phyloP scores from a whole-genome alignment of 306 rosid genomes.

The Mimosa pudica region DNA sequence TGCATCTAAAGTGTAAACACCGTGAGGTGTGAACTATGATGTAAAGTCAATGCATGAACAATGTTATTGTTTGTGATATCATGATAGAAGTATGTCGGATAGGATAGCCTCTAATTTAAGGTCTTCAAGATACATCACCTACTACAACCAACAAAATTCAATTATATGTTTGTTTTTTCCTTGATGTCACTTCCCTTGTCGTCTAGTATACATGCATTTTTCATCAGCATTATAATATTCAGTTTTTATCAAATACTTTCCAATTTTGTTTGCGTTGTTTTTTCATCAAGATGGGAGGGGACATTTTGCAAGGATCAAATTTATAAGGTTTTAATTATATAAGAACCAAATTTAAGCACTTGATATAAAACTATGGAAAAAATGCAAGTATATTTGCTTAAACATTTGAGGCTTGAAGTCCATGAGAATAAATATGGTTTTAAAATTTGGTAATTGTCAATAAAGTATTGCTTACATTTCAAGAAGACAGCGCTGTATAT shows the following conservation, averaged over 20 bases:
- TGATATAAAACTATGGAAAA: no score
- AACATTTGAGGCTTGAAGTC: no score
- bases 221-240: background rate
- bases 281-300: no score
- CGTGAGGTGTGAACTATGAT: background rate
- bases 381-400: no score
- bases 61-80: background rate
- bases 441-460: no score
- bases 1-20: background rate
- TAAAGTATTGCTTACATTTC: no score
- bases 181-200: background rate
- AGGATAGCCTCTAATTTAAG: background rate
- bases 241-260: background rate
- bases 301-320: no score
- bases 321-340: no score
- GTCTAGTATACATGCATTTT: background rate
- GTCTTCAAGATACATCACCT: conserved; percentile 27
- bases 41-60: background rate
- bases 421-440: no score
- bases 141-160: conserved; percentile 35
- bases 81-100: background rate
- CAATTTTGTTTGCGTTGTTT: background rate
- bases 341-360: no score
- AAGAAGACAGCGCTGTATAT: no score
- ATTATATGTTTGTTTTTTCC: background rate